phyloP scores from a whole-genome alignment of 1,284 basidiomycete species.

The Entoloma clypeatum region DNA sequence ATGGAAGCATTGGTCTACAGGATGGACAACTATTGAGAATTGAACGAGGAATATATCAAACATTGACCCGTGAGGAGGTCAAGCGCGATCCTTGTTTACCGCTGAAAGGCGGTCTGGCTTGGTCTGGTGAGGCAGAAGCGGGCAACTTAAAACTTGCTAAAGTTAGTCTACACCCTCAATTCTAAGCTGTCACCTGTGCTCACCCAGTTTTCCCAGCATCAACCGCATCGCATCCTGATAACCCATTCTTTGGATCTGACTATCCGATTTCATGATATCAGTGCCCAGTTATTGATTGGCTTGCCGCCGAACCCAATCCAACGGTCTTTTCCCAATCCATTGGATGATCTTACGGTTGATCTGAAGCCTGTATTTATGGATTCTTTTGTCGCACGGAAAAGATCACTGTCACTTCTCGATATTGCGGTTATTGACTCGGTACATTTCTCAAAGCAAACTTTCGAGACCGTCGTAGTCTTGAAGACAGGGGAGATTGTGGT shows the following conservation, averaged over 20 bases:
- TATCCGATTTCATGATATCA: conserved; percentile 67
- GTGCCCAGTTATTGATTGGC: conserved; percentile 60
- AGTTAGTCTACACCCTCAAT: conserved; percentile 27
- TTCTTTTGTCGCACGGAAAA: conserved; percentile 34
- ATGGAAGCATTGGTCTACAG: conserved; percentile 37
- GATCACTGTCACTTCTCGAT: conserved; percentile 30
- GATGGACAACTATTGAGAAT: conserved; percentile 42
- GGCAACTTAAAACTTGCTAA: conserved; percentile 49
- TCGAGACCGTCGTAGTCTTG: conserved; percentile 65
- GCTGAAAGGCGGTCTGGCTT: conserved; percentile 51
- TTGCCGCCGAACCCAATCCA: conserved; percentile 42
- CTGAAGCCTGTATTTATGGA: conserved; percentile 47
- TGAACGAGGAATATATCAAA: conserved; percentile 43
- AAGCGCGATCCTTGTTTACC: conserved; percentile 25
- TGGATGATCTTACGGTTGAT: conserved; percentile 64
- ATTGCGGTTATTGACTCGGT: conserved; percentile 47
- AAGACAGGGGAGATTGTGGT: conserved; percentile 65
- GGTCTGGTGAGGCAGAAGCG: conserved; percentile 40
- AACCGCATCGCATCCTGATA: conserved; percentile 65
- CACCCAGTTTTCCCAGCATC: conserved; percentile 38
- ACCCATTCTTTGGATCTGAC: conserved; percentile 65
- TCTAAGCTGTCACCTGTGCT: not conserved
- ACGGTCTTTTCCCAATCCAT: conserved; percentile 55
- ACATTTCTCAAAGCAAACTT: conserved; percentile 58
- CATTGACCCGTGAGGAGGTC: conserved; percentile 26